phyloP scores from a whole-genome alignment of 2,329 filamentous ascomycete species.

The Talaromyces sp. region DNA sequence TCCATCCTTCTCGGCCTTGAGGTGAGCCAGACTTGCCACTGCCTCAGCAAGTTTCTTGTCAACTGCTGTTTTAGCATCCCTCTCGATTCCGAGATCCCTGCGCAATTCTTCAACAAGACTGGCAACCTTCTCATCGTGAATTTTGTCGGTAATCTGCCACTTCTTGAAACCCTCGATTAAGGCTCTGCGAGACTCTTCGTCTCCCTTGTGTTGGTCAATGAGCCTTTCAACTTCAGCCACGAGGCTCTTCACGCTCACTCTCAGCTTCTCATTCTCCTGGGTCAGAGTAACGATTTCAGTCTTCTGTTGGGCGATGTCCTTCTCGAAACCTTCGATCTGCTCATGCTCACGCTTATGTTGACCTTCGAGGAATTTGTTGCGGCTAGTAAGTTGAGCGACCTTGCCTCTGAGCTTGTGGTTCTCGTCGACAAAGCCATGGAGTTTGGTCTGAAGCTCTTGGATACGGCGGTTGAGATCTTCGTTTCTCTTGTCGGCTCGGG shows the following conservation, averaged over 20 bases:
- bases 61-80: not conserved
- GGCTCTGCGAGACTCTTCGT: not conserved
- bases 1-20: not conserved
- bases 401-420: not conserved
- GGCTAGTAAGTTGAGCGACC: not conserved
- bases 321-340: not conserved
- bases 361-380: not conserved
- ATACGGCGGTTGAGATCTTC: not conserved
- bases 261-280: slow-evolving; percentile 1
- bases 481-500: not conserved
- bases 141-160: not conserved
- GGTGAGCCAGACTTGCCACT: not conserved
- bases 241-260: not conserved
- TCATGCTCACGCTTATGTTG: not conserved
- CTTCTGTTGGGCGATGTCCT: not conserved
- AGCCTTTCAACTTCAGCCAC: not conserved
- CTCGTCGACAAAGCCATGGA: not conserved
- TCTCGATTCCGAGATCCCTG: not conserved
- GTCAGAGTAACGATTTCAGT: not conserved
- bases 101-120: not conserved
- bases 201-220: not conserved
- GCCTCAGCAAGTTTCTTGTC: not conserved
- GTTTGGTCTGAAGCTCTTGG: not conserved
- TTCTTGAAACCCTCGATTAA: not conserved
- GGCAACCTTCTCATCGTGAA: not conserved